These are phyloP conservation scores for Euclidium syriacum DNA, from an alignment of 345 rosid genomes.

Conservation along the genomic window DNA sequence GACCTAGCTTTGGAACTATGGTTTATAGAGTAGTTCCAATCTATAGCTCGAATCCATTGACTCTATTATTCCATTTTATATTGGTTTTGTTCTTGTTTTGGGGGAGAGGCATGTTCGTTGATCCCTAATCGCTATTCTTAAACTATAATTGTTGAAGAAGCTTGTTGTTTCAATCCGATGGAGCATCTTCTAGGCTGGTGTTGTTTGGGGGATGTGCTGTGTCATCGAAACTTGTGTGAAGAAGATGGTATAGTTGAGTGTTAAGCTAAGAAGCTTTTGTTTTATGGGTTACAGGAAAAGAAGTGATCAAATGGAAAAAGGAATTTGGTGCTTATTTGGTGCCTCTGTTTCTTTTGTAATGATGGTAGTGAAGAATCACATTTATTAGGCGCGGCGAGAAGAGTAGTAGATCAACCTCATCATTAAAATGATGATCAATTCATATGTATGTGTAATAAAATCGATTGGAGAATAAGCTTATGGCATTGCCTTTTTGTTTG, in stretches of 20 bases:
- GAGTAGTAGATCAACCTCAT: constrained; percentile 5
- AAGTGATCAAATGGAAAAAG: neutral
- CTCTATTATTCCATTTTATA: too few relatives aligned
- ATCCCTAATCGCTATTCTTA: neutral
- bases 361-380: neutral
- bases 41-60: too few relatives aligned
- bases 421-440: neutral
- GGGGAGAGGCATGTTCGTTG: neutral
- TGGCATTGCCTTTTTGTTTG: neutral
- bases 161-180: neutral
- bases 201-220: neutral
- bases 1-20: neutral
- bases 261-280: neutral
- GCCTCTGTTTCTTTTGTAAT: constrained; percentile 4
- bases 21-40: neutral
- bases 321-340: too few relatives aligned
- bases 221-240: neutral
- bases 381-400: neutral
- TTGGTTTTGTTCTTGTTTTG: neutral
- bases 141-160: too few relatives aligned
- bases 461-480: constrained; percentile 1
- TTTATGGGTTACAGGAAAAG: constrained; percentile 14
- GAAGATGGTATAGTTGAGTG: neutral
- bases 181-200: neutral
- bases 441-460: neutral